Conservation (phyloP, 208 protist species). For the Phytomonas serpens region DNA sequence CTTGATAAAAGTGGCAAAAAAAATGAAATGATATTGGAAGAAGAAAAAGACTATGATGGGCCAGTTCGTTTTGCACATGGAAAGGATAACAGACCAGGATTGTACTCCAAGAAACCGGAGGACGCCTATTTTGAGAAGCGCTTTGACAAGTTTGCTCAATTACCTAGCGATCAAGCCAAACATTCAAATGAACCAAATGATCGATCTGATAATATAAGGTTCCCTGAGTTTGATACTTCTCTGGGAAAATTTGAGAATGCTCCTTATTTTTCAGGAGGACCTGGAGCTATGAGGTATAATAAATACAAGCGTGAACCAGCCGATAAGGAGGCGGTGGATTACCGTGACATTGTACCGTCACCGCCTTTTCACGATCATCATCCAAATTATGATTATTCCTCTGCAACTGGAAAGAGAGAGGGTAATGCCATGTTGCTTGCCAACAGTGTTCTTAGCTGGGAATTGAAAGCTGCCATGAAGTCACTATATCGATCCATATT, state of each 20-base stretch:
- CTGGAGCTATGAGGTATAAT: constrained; percentile 71
- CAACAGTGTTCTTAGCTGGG: constrained; percentile 63
- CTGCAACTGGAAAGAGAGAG: constrained; percentile 69
- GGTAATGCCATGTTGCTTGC: constrained; percentile 57
- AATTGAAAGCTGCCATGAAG: constrained; percentile 54
- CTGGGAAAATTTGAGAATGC: constrained; percentile 79
- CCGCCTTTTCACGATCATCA: constrained; percentile 73
- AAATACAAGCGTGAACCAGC: constrained; percentile 59
- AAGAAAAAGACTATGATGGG: constrained; percentile 21
- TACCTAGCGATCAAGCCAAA: constrained; percentile 24
- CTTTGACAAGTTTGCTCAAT: constrained; percentile 27
- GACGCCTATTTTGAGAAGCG: constrained; percentile 67
- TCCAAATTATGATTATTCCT: constrained; percentile 63
- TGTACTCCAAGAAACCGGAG: constrained; percentile 38
- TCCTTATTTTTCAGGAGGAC: constrained; percentile 71
- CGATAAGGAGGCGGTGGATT: constrained; percentile 45
- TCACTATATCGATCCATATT: constrained; percentile 79
- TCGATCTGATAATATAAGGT: constrained; percentile 68
- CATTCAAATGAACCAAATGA: constrained; percentile 34
- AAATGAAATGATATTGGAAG: constrained; percentile 14
- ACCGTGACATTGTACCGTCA: constrained; percentile 44
- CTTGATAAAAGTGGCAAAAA: constrained; percentile 9
- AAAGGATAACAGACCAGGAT: constrained; percentile 46
- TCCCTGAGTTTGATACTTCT: constrained; percentile 67
- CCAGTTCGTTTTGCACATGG: constrained; percentile 25